Conservation (phyloP, 495 filamentous ascomycete genomes). For the Neurospora sp. region DNA sequence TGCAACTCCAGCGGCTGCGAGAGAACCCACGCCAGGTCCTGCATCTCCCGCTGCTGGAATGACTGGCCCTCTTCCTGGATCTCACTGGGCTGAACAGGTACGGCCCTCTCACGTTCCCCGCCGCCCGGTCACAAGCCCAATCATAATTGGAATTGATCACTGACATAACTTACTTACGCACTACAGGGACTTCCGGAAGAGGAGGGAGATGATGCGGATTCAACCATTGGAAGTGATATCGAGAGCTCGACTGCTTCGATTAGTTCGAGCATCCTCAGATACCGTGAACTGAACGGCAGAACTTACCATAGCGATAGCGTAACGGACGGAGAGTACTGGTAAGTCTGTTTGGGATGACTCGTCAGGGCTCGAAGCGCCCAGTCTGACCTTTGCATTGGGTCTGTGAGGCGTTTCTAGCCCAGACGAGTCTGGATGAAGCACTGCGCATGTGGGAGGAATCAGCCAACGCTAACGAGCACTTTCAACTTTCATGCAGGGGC, state of each 20-base stretch:
- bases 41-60: background rate
- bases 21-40: background rate
- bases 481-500: slow-evolving; percentile 8
- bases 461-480: background rate
- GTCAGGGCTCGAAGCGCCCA: no score
- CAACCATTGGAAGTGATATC: slow-evolving; percentile 24
- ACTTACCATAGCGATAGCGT: slow-evolving; percentile 28
- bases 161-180: background rate
- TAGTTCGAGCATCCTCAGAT: slow-evolving; percentile 32
- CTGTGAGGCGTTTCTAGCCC: no score
- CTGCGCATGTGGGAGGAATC: background rate
- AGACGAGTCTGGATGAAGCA: background rate
- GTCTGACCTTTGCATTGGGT: no score
- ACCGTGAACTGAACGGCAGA: slow-evolving; percentile 29
- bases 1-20: background rate
- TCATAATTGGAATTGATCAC: background rate
- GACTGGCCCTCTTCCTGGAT: background rate
- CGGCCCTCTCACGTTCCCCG: background rate
- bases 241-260: slow-evolving; percentile 32
- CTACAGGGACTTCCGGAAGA: background rate
- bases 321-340: slow-evolving; percentile 20
- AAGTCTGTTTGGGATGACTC: background rate
- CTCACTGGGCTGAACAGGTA: slow-evolving; percentile 1
- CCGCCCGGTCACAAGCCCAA: background rate
- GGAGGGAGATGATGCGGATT: slow-evolving; percentile 25